These are phyloP conservation scores for Carex cristatella DNA, from an alignment of 176 grass and related monocot species.

Conservation along the genomic window DNA sequence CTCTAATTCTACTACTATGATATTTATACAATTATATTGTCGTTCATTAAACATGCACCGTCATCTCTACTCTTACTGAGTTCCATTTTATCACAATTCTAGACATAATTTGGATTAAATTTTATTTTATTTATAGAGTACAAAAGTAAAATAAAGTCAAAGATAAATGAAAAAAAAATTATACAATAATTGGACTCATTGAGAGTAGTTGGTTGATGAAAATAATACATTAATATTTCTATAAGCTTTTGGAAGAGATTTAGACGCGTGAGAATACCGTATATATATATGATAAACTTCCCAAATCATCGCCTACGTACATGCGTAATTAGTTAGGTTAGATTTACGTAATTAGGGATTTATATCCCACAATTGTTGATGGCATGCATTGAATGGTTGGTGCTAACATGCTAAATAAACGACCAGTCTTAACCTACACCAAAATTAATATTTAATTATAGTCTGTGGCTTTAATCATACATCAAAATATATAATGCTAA, in stretches of 20 bases:
- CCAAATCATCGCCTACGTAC: background rate
- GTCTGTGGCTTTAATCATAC: background rate
- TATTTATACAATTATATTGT: no score
- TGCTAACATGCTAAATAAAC: background rate
- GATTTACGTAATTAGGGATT: background rate
- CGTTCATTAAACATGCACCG: no score
- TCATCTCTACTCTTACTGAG: no score
- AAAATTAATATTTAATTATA: no score
- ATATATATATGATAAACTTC: background rate
- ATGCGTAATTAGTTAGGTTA: background rate
- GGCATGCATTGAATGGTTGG: conserved; percentile 7
- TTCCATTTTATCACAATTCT: no score
- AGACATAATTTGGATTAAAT: no score
- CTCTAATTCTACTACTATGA: no score
- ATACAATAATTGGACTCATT: background rate
- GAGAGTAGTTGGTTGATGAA: background rate
- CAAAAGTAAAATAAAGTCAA: background rate
- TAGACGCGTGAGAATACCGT: background rate
- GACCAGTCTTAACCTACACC: no score
- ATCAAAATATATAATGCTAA: background rate
- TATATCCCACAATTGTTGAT: background rate
- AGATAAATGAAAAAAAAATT: background rate
- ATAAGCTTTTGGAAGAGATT: background rate
- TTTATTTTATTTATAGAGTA: background rate
- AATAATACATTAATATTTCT: background rate